Evolutionary conservation across 352 stramenopile genomes (phyloP).

Genomic region (Elongisporangium senticosum): DNA sequence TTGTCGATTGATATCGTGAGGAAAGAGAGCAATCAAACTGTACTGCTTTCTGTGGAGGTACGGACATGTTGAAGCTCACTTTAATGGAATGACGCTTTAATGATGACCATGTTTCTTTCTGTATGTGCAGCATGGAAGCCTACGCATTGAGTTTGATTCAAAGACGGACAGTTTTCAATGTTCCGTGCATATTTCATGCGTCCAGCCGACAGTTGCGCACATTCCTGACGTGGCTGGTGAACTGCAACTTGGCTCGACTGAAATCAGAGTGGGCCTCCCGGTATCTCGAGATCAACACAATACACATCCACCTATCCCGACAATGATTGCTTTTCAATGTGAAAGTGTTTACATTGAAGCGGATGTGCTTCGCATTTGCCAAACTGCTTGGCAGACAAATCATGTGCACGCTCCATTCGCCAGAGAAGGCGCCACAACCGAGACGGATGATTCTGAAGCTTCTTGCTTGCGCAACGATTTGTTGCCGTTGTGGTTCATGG

Average conservation of each 20-base stretch:
- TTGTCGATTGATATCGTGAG: constrained; percentile 31
- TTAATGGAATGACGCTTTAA: background rate
- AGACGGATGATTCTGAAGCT: constrained; percentile 1
- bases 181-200: constrained; percentile 12
- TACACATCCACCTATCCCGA: constrained; percentile 15
- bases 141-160: constrained; percentile 16
- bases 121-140: constrained; percentile 22
- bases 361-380: constrained; percentile 12
- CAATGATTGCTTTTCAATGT: constrained; percentile 11
- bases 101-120: background rate
- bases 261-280: constrained; percentile 23
- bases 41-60: constrained; percentile 9
- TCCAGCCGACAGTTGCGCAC: constrained; percentile 6
- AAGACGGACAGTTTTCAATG: constrained; percentile 14
- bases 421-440: background rate
- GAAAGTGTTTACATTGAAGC: constrained; percentile 15
- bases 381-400: constrained; percentile 4
- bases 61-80: constrained; percentile 9
- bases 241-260: constrained; percentile 14
- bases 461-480: background rate
- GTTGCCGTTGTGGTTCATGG: too few relatives aligned
- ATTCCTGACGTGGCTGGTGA: constrained; percentile 5
- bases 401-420: background rate
- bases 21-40: constrained; percentile 4
- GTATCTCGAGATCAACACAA: constrained; percentile 10